phyloP scores from a whole-genome alignment of 208 protist species.

The Leishmania major region DNA sequence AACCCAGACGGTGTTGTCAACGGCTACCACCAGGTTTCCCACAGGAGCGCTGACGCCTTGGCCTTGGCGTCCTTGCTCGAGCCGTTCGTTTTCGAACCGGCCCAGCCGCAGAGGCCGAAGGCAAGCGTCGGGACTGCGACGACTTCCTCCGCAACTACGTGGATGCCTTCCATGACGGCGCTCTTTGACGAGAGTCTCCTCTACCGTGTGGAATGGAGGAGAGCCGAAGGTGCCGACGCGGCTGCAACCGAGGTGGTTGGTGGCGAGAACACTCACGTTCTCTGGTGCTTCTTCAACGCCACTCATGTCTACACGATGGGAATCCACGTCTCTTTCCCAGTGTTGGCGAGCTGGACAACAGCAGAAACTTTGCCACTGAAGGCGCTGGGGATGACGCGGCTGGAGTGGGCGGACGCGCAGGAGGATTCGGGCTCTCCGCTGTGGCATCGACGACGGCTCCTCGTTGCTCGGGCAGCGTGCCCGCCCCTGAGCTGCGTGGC shows the following conservation, averaged over 20 bases:
- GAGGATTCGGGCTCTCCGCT: background rate
- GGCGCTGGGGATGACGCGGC: slow-evolving; percentile 16
- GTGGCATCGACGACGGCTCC: background rate
- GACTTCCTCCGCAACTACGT: background rate
- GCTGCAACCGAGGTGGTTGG: background rate
- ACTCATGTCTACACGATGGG: slow-evolving; percentile 27
- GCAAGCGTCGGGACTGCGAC: background rate
- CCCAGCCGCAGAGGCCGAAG: background rate
- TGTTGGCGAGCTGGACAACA: background rate
- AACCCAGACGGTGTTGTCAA: background rate
- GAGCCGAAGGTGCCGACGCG: background rate
- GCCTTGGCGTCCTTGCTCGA: slow-evolving; percentile 2
- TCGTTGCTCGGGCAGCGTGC: slow-evolving; percentile 12
- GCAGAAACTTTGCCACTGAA: slow-evolving; percentile 2
- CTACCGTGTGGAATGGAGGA: slow-evolving; percentile 28
- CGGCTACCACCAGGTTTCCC: background rate
- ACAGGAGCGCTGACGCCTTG: background rate
- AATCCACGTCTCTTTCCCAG: slow-evolving; percentile 22
- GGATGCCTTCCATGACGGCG: slow-evolving; percentile 22
- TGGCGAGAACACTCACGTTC: slow-evolving; percentile 8
- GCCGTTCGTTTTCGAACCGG: background rate
- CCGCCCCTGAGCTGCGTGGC: slow-evolving; percentile 15
- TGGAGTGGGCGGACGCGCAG: slow-evolving; percentile 16
- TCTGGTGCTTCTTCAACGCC: slow-evolving; percentile 35
- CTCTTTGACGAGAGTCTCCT: slow-evolving; percentile 31